Conservation (phyloP, 1,284 basidiomycete genomes). For the Ceratobasidium sp. region DNA sequence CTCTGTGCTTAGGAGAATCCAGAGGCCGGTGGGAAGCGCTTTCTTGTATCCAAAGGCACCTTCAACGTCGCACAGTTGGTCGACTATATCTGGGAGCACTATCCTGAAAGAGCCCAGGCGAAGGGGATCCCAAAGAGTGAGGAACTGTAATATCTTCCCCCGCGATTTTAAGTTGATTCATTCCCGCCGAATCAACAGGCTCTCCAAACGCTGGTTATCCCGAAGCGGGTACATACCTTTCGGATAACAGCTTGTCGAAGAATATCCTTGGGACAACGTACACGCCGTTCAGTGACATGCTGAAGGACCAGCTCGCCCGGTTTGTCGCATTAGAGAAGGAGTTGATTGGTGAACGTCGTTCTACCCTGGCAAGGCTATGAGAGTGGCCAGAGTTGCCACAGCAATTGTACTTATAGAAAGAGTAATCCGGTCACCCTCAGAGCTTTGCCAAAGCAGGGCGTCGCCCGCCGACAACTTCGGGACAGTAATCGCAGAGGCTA, state of each 20-base stretch:
- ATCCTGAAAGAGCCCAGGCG: slow-evolving; percentile 39
- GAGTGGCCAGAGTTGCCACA: too few species aligned
- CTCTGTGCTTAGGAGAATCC: slow-evolving; percentile 36
- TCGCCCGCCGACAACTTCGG: too few species aligned
- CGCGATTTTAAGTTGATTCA: neutral
- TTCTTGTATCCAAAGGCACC: slow-evolving; percentile 24
- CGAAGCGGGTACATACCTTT: neutral
- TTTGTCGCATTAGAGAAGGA: slow-evolving; percentile 7
- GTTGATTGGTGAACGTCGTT: too few species aligned
- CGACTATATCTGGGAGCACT: slow-evolving; percentile 43
- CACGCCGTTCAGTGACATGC: neutral
- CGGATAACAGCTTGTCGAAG: slow-evolving; percentile 12
- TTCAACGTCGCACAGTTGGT: slow-evolving; percentile 39
- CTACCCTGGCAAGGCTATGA: too few species aligned
- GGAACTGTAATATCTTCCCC: neutral
- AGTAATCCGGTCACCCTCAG: too few species aligned
- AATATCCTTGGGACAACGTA: neutral
- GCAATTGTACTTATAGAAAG: too few species aligned
- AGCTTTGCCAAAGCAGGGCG: too few species aligned
- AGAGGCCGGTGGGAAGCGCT: slow-evolving; percentile 25
- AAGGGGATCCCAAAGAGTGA: slow-evolving; percentile 39
- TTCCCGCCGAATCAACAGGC: too few species aligned
- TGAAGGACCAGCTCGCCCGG: slow-evolving; percentile 6
- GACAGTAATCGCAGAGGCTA: too few species aligned
- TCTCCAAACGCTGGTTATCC: neutral